Evolutionary conservation across 768 basidiomycete species (phyloP).

Genomic region (Glaciozyma martinii): DNA sequence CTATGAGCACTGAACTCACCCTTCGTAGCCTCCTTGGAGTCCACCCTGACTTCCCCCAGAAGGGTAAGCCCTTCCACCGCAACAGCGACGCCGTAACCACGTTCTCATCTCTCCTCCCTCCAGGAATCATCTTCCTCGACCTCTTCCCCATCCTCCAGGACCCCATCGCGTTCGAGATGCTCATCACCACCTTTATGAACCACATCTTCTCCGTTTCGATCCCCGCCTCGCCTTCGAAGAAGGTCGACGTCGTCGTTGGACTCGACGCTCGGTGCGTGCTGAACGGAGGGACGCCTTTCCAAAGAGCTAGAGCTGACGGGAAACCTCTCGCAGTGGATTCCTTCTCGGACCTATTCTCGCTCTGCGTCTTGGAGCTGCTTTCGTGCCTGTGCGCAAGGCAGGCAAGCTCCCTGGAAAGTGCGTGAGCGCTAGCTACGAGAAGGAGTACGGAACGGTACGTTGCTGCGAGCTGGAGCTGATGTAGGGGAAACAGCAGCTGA

Average conservation of each 20-base stretch:
- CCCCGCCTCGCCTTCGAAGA: slow-evolving; percentile 38
- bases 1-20: not conserved
- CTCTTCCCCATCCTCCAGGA: slow-evolving; percentile 77
- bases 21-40: not conserved
- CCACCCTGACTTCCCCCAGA: not conserved
- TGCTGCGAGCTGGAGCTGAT: not conserved
- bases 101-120: slow-evolving; percentile 66
- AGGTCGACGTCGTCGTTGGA: slow-evolving; percentile 74
- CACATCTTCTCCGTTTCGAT: slow-evolving; percentile 74
- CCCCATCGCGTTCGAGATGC: slow-evolving; percentile 62
- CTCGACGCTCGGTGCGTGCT: slow-evolving; percentile 57
- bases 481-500: not conserved
- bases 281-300: not conserved
- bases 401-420: slow-evolving; percentile 91
- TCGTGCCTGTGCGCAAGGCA: slow-evolving; percentile 87
- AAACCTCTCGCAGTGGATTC: slow-evolving; percentile 55
- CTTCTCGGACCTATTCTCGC: slow-evolving; percentile 88
- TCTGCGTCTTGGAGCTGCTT: slow-evolving; percentile 78
- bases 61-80: not conserved
- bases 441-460: slow-evolving; percentile 49
- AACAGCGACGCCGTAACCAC: not conserved
- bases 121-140: slow-evolving; percentile 87
- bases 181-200: slow-evolving; percentile 79
- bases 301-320: not conserved
- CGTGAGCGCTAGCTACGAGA: slow-evolving; percentile 65